phyloP scores from a whole-genome alignment of 1,284 basidiomycete species.

The Trichosporon sp. region DNA sequence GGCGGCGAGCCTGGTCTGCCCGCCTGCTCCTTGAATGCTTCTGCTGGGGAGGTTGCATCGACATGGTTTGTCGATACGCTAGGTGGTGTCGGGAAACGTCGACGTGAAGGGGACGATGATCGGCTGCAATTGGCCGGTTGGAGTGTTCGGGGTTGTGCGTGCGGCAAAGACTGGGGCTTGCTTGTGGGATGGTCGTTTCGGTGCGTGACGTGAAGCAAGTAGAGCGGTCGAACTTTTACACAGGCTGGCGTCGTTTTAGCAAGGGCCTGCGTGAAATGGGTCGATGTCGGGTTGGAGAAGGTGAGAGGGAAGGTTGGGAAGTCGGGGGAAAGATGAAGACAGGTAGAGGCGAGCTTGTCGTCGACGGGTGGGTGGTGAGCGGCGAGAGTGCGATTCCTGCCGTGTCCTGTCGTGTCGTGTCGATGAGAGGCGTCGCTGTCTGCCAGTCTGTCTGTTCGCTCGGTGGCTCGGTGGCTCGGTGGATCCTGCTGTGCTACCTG shows the following conservation, averaged over 20 bases:
- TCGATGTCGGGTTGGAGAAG: neutral
- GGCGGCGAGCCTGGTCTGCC: constrained; percentile 28
- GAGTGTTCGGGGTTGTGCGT: neutral
- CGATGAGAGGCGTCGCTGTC: neutral
- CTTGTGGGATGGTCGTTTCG: neutral
- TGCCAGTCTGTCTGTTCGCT: neutral
- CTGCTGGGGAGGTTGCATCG: constrained; percentile 27
- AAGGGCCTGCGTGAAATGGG: neutral
- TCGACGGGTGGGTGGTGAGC: neutral
- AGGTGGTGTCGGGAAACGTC: neutral
- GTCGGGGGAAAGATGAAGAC: neutral
- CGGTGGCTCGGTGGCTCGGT: neutral
- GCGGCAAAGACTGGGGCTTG: neutral
- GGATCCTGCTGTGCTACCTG: neutral
- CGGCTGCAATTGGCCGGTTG: constrained; percentile 14
- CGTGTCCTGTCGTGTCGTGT: neutral
- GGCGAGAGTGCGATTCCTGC: neutral
- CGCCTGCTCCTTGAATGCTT: constrained; percentile 23
- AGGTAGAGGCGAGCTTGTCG: neutral
- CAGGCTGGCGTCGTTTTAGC: neutral
- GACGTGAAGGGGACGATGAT: neutral
- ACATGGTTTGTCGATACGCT: constrained; percentile 17
- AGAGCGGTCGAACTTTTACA: neutral
- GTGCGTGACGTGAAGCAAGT: constrained; percentile 30
- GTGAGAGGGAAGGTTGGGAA: neutral